Evolutionary conservation across 2,329 filamentous ascomycete genomes (phyloP), one percentile per base, ranked within the genome.

Genomic region (Talaromyces amestolkiae): DNA sequence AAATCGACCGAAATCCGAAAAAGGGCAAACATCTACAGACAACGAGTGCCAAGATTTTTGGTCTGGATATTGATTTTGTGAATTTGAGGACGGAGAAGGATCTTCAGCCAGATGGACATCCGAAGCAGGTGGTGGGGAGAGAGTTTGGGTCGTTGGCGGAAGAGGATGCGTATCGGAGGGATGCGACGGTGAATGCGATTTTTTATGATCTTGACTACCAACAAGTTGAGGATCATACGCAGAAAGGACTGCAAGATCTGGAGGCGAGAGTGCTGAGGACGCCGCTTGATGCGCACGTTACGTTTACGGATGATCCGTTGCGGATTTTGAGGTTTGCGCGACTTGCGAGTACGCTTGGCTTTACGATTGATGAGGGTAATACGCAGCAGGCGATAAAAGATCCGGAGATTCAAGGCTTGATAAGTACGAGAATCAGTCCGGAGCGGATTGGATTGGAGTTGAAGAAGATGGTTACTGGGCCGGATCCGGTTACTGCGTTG

Each of bases 1-100:
- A 58, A 27, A 37, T 63, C 13, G 39, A 63, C 3, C 39, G 27
- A 10, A 63, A 63, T 22, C 49, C 61, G n/a, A 49, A 24, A 33
- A 63, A 63, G 39, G 61, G 61, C 13, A 63, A 63, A 45, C 61
- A 63, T 49, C 17, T 63, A 8, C 37, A 58, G 27, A 63, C 51
- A 13, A 37, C 61, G 11, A 63, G 61, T 19, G 61, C 27, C n/a
- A 54, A 49, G 13, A 63, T 63, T 15, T 63, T 63, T 39, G 61
- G 61, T 1, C 33, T 63, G 51, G 61, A 58, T 45, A 43, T 63
- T 37, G 61, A 63, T 19, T 63, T 63, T 39, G 61, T 63, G 27
- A 63, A 63, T 49, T 41, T 63, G 24, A 58, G 61, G 15, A 39
- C 13, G 3, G 61, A 58, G 9, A 47, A 54, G 13, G 39, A 33